Evolutionary conservation across 148 eudicot genomes (phyloP).

Genomic region (Silene latifolia): DNA sequence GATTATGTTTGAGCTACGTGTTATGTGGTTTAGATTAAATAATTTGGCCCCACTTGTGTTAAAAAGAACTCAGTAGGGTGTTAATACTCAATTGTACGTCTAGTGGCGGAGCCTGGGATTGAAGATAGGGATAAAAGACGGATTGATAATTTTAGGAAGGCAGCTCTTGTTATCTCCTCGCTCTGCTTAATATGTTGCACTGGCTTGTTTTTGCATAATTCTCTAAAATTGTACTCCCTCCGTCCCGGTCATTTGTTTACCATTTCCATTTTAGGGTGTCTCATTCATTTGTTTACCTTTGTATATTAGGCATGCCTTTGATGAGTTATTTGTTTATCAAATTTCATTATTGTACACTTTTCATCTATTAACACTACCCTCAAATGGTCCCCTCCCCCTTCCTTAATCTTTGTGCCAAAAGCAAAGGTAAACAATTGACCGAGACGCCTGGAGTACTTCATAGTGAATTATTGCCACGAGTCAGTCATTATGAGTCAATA

Average conservation of each 20-base stretch:
- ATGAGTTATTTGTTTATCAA: no score
- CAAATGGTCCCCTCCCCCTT: no score
- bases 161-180: not conserved
- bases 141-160: not conserved
- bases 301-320: no score
- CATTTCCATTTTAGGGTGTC: no score
- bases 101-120: not conserved
- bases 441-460: no score
- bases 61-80: no score
- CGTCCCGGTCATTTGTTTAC: no score
- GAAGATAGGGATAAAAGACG: not conserved
- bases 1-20: conserved; percentile 5
- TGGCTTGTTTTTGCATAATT: not conserved
- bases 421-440: no score
- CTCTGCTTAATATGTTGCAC: not conserved
- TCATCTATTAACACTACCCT: no score
- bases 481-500: not conserved
- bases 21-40: not conserved
- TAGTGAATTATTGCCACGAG: not conserved
- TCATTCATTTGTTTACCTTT: no score
- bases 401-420: no score
- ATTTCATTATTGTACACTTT: no score
- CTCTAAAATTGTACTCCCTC: not conserved
- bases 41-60: not conserved
- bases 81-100: not conserved